These are phyloP conservation scores for Collybia nuda DNA, from an alignment of 768 basidiomycete genomes.

Conservation along the genomic window DNA sequence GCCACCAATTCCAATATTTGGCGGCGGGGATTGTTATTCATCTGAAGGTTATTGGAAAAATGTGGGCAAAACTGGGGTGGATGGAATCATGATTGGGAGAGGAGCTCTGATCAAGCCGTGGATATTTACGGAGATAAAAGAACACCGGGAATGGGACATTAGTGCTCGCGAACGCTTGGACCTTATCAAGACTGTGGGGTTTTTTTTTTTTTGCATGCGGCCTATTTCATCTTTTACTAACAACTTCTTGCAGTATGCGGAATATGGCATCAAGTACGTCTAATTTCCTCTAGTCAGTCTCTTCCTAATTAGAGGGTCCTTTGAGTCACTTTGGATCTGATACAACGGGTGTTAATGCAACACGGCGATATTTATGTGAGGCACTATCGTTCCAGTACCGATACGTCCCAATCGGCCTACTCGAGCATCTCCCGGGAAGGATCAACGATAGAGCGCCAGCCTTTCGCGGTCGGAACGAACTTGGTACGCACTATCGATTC, in stretches of 20 bases:
- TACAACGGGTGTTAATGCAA: slow-evolving; percentile 86
- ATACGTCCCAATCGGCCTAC: slow-evolving; percentile 90
- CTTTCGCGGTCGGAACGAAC: slow-evolving; percentile 83
- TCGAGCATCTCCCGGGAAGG: slow-evolving; percentile 75
- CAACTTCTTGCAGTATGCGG: slow-evolving; percentile 59
- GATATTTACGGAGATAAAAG: slow-evolving; percentile 96
- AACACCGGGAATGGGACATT: slow-evolving; percentile 92
- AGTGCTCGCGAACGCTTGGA: slow-evolving; percentile 82
- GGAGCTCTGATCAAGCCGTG: slow-evolving; percentile 96
- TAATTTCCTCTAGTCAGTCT: background rate
- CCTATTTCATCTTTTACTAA: background rate
- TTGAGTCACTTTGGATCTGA: slow-evolving; percentile 81
- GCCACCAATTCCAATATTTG: slow-evolving; percentile 89
- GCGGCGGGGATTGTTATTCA: slow-evolving; percentile 94
- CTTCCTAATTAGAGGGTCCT: slow-evolving; percentile 1
- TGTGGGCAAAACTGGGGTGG: slow-evolving; percentile 79
- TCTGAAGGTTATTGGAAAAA: slow-evolving; percentile 78
- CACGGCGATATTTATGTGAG: slow-evolving; percentile 92
- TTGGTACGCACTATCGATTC: slow-evolving; percentile 52
- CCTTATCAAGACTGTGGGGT: slow-evolving; percentile 70
- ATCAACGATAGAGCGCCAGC: slow-evolving; percentile 92
- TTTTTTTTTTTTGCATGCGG: background rate
- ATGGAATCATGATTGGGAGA: slow-evolving; percentile 93
- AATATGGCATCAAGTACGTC: slow-evolving; percentile 77
- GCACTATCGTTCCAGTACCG: slow-evolving; percentile 95